Evolutionary conservation across 2,329 filamentous ascomycete genomes (phyloP), one percentile per base, ranked within the genome.

Genomic region (Botrytis pseudocinerea): DNA sequence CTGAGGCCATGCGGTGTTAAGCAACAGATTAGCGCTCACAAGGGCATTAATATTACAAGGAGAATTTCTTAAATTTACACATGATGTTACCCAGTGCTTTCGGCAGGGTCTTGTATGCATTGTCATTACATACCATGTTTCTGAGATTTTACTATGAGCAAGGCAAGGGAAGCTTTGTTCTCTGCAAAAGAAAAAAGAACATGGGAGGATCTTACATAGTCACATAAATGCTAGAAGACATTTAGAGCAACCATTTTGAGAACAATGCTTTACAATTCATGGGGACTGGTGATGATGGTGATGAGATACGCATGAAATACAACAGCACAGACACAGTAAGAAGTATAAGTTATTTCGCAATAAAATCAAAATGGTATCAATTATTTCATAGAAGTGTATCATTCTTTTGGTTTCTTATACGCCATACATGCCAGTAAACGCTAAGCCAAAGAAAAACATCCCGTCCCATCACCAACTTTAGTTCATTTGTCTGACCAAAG

Each of bases 401-500:
- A 72, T 77, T 75, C 69, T 57, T 74, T 78, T 74, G 76, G 68
- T 71, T 76, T 74, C 74, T 77, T 76, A 66, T 75, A 76, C 75
- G 77, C 76, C 77, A 75, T 75, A 75, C 74, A 72, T 76, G 71
- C 77, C 74, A 74, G 74, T 73, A 54, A 74, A 65, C 69, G 60
- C 40, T 59, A 73, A 64, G 74, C 74, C 70, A 38, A 73, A 77
- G 76, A 71, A 77, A 57, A 73, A 72, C 32, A 75, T 61, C 72
- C 59, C 48, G 62, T 48, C 75, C 73, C 71, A 72, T 46, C 70
- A 54, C 25, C 18, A 18, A 16, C 32, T 38, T 73, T 74, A 74
- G 73, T 73, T 74, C 72, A 74, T 74, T 68, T 74, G 73, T 61
- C 73, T 73, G 63, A 74, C 69, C 73, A 74, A 74, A 69, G 73